Conservation (phyloP, 139 green algal genomes). For the Deuterostichococcus epilithicus region DNA sequence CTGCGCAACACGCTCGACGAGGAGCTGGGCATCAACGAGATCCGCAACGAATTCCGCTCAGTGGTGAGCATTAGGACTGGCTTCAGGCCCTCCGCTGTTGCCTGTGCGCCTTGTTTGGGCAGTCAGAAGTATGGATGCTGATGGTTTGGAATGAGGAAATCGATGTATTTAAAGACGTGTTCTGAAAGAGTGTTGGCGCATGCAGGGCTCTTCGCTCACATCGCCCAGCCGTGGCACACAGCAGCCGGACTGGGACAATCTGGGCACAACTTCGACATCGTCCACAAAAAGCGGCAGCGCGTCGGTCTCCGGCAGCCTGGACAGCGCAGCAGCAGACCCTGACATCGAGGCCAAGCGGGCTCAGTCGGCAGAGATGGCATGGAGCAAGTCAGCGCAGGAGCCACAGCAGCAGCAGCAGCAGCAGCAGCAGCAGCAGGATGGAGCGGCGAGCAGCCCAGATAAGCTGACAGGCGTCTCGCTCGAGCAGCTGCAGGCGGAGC, state of each 20-base stretch:
- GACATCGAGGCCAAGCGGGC: constrained; percentile 80
- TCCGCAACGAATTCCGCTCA: constrained; percentile 56
- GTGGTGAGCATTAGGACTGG: constrained; percentile 12
- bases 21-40: constrained; percentile 93
- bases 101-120: too few relatives aligned
- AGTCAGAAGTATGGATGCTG: too few relatives aligned
- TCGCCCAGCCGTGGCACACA: neutral
- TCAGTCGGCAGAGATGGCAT: constrained; percentile 70
- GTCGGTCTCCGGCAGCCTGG: too few relatives aligned
- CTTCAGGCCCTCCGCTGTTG: too few relatives aligned
- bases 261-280: neutral
- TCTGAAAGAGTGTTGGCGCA: neutral
- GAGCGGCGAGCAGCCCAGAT: neutral
- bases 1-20: constrained; percentile 87
- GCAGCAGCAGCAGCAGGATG: neutral
- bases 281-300: too few relatives aligned
- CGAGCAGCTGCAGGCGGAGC: constrained; percentile 77
- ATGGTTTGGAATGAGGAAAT: constrained; percentile 1
- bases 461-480: constrained; percentile 49
- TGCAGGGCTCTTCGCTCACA: neutral
- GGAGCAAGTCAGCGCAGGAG: constrained; percentile 38
- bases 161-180: neutral
- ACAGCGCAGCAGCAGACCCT: neutral
- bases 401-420: neutral
- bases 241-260: neutral